These are phyloP conservation scores for Aspergillus sp. DNA, from an alignment of 2,329 filamentous ascomycete genomes.

Conservation along the genomic window DNA sequence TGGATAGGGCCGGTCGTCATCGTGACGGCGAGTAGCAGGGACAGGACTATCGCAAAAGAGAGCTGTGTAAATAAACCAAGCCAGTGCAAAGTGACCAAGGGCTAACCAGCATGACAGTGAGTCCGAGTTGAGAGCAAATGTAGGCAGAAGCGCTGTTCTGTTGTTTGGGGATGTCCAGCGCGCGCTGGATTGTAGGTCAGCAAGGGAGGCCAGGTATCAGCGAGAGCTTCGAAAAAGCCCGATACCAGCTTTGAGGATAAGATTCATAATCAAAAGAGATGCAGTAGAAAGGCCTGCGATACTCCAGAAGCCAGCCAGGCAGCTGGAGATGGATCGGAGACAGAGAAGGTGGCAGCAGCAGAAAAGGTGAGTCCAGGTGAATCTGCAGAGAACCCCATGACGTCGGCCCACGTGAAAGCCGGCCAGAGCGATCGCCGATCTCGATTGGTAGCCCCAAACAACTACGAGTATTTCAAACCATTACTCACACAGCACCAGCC, in stretches of 20 bases:
- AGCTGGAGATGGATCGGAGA: background rate
- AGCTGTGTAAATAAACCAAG: constrained; percentile 1
- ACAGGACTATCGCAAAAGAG: background rate
- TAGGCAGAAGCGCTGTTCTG: background rate
- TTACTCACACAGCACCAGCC: no score
- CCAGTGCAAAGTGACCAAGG: constrained; percentile 5
- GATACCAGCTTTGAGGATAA: background rate
- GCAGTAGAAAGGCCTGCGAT: background rate
- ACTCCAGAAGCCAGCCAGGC: background rate
- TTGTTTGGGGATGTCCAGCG: constrained; percentile 5
- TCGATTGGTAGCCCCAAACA: background rate
- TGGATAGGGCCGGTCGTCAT: constrained; percentile 54
- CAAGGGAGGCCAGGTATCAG: constrained; percentile 17
- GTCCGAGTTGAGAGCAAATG: background rate
- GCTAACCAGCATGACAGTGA: background rate
- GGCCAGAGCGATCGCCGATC: background rate
- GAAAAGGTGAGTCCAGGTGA: background rate
- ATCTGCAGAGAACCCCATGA: constrained; percentile 30
- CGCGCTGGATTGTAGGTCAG: constrained; percentile 11
- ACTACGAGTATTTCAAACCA: background rate
- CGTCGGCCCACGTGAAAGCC: constrained; percentile 37
- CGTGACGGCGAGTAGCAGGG: constrained; percentile 6
- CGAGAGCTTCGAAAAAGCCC: constrained; percentile 8
- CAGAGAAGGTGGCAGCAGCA: background rate
- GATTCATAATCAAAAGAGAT: background rate